phyloP scores from a whole-genome alignment of 2,329 filamentous ascomycete genomes.

The Dryadomyces quercus-mongolicae region DNA sequence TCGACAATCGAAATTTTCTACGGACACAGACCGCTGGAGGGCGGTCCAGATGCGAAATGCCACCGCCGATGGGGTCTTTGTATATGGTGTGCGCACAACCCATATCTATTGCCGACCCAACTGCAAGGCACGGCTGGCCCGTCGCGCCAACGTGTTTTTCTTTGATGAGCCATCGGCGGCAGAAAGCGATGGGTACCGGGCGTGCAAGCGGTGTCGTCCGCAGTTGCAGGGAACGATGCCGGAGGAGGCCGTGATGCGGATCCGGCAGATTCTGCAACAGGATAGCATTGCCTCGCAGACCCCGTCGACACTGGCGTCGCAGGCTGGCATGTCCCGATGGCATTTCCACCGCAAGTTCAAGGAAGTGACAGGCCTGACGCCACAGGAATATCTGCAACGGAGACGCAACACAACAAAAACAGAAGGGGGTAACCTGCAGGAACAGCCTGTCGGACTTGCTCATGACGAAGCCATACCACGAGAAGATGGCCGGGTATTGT shows the following conservation, averaged over 20 bases:
- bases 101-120: conserved; percentile 47
- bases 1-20: neutral
- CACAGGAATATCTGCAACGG: conserved; percentile 19
- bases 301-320: conserved; percentile 27
- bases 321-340: conserved; percentile 40
- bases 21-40: conserved; percentile 22
- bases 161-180: conserved; percentile 34
- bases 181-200: conserved; percentile 33
- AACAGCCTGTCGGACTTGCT: too few relatives aligned
- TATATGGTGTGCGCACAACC: conserved; percentile 32
- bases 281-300: conserved; percentile 1
- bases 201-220: conserved; percentile 46
- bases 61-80: conserved; percentile 25
- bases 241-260: conserved; percentile 30
- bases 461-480: too few relatives aligned
- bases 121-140: conserved; percentile 47
- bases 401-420: neutral
- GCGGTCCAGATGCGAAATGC: conserved; percentile 23
- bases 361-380: conserved; percentile 37
- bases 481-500: too few relatives aligned
- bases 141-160: conserved; percentile 47
- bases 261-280: conserved; percentile 16
- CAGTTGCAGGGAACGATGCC: conserved; percentile 25
- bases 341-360: conserved; percentile 50
- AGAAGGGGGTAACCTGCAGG: too few relatives aligned